Evolutionary conservation across 1,284 basidiomycete genomes (phyloP).

Genomic region (Pisolithus thermaeus): DNA sequence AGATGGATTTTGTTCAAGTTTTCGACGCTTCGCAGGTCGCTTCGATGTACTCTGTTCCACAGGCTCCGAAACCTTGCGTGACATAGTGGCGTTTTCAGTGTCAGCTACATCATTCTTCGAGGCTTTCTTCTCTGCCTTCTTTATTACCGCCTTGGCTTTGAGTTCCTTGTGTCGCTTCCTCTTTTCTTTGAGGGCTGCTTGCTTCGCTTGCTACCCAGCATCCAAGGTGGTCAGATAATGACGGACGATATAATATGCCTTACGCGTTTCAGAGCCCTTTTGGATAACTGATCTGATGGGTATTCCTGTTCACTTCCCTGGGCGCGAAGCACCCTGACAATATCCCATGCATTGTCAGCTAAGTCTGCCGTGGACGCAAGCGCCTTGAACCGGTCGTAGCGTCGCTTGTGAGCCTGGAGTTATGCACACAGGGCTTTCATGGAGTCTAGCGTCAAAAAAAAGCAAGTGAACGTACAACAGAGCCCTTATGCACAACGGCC

Average conservation of each 20-base stretch:
- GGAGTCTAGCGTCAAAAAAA: neutral
- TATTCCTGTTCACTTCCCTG: conserved; percentile 2
- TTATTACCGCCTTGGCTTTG: conserved; percentile 24
- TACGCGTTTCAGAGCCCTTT: conserved; percentile 54
- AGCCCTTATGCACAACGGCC: conserved; percentile 55
- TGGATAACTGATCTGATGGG: conserved; percentile 32
- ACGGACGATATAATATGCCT: conserved; percentile 8
- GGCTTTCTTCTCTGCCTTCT: conserved; percentile 13
- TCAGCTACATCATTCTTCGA: neutral
- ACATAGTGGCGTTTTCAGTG: neutral
- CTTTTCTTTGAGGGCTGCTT: conserved; percentile 33
- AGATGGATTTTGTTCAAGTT: conserved; percentile 1
- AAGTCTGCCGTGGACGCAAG: conserved; percentile 35
- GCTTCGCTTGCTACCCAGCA: conserved; percentile 37
- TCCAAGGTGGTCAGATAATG: neutral
- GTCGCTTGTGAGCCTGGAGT: conserved; percentile 55
- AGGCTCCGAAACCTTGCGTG: neutral
- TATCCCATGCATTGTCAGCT: conserved; percentile 42
- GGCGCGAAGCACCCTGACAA: conserved; percentile 33
- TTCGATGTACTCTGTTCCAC: neutral
- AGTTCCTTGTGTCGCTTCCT: conserved; percentile 33
- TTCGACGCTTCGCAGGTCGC: conserved; percentile 15
- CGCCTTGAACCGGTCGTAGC: conserved; percentile 45
- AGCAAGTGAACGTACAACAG: conserved; percentile 51
- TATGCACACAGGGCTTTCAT: conserved; percentile 2